phyloP scores from a whole-genome alignment of 345 rosid species.

The Acer saccharum region DNA sequence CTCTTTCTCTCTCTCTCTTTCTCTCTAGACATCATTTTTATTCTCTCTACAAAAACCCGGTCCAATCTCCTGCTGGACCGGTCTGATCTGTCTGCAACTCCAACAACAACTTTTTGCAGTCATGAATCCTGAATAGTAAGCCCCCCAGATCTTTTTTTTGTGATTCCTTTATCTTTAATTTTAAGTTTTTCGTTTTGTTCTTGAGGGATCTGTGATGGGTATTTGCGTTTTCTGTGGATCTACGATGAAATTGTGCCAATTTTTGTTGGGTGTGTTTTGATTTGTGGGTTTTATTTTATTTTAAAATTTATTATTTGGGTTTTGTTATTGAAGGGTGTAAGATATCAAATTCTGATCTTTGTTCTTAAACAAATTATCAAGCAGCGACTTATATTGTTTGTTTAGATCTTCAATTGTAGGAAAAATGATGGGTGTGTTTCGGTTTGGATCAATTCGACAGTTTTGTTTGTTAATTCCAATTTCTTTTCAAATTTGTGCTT shows the following conservation, averaged over 20 bases:
- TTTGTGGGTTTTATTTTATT: not conserved
- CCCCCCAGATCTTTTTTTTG: not conserved
- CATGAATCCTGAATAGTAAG: slow-evolving; percentile 56
- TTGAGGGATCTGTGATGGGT: slow-evolving; percentile 5
- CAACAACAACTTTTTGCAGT: not conserved
- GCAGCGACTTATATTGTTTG: not conserved
- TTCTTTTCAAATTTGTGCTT: not conserved
- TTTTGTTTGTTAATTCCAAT: not conserved
- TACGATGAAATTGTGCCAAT: not conserved
- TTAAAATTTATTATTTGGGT: not conserved
- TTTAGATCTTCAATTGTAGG: not conserved
- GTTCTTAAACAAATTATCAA: not conserved
- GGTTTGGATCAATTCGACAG: not conserved
- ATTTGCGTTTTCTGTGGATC: slow-evolving; percentile 13
- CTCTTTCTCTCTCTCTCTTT: not conserved
- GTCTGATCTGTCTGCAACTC: slow-evolving; percentile 25
- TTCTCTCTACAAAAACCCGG: slow-evolving; percentile 19
- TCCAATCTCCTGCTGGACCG: slow-evolving; percentile 30
- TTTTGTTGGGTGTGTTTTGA: not conserved
- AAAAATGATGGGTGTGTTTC: not conserved
- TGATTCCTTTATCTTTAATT: not conserved
- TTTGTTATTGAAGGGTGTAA: not conserved
- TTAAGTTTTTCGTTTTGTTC: not conserved
- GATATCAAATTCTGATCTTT: not conserved
- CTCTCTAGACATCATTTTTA: not conserved